Evolutionary conservation across 768 basidiomycete species (phyloP).

Genomic region (Agaricus subrufescens): DNA sequence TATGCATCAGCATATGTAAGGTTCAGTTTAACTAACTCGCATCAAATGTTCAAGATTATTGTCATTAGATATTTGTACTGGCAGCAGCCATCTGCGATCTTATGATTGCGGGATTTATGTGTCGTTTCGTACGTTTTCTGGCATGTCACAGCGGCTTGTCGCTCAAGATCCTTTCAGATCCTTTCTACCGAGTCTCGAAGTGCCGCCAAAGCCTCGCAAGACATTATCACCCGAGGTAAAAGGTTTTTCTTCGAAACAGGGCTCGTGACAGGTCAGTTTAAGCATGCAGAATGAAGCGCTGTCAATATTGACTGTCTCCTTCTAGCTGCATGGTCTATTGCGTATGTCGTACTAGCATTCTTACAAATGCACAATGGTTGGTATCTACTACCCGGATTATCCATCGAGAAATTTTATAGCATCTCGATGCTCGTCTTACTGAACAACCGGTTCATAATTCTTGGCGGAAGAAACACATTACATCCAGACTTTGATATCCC

Average conservation of each 20-base stretch:
- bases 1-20: not conserved
- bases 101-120: slow-evolving; percentile 1
- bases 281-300: not conserved
- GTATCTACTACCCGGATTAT: not conserved
- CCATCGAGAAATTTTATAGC: not conserved
- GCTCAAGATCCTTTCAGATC: not conserved
- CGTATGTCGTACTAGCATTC: not conserved
- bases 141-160: not conserved
- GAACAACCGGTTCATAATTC: slow-evolving; percentile 2
- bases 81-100: not conserved
- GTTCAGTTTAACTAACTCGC: not conserved
- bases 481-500: not conserved
- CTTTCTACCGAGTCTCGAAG: not conserved
- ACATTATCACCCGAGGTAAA: not conserved
- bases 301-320: not conserved
- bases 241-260: slow-evolving; percentile 5
- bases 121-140: not conserved
- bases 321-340: not conserved
- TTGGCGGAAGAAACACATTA: not conserved
- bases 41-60: not conserved
- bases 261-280: not conserved
- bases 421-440: slow-evolving; percentile 4
- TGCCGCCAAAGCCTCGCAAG: not conserved
- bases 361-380: not conserved
- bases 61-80: not conserved